Evolutionary conservation across 176 grass and related monocot species (phyloP), one percentile per base, ranked within the genome.

Genomic region (Dactylis glomerata): DNA sequence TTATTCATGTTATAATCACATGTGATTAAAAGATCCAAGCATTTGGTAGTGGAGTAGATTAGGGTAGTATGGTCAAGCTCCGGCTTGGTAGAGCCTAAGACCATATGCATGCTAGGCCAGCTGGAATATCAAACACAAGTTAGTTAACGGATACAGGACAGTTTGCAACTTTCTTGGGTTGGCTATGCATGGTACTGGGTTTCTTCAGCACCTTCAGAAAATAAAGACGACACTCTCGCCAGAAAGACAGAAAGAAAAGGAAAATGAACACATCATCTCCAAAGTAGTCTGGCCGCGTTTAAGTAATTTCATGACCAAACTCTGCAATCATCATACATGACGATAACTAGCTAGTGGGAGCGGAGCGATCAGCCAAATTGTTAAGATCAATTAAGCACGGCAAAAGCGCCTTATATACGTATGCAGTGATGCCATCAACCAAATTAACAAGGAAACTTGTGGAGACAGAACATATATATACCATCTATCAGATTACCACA

Each of bases 381-480:
- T 15, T 70, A 58, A 80, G 37, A 14, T 37, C 47, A 83, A 58
- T 83, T 83, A 83, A 78, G 63, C 72, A 83, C 12, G 34, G 12
- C 47, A 47, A 68, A 81, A 76, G 85, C 13, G 31, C 15, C 14
- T 37, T 8, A 20, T 56, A 64, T 83, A 57, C 74, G 81, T 36
- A 84, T 73, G 86, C 86, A 88, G 75, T 88, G 81, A 88, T 64
- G 86, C 75, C 54, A 88, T 84, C 31, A 13, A 65, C 44, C 85
- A 28, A 79, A 57, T 52, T 20, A 52, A 79, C 41, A 73, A 88
- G 66, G 64, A 41, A 84, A 73, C 78, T 88, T 57, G 20, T 57
- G 14, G 58, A 5, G 57, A 59, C 38, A 4, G 14, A 15, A 16
- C 45, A 47, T n/a, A n/a, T n/a, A n/a, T n/a, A n/a, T 3, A 47